phyloP scores from a whole-genome alignment of 192 early-diverging fungal genomes.

The Lunasporangiospora selenospora region DNA sequence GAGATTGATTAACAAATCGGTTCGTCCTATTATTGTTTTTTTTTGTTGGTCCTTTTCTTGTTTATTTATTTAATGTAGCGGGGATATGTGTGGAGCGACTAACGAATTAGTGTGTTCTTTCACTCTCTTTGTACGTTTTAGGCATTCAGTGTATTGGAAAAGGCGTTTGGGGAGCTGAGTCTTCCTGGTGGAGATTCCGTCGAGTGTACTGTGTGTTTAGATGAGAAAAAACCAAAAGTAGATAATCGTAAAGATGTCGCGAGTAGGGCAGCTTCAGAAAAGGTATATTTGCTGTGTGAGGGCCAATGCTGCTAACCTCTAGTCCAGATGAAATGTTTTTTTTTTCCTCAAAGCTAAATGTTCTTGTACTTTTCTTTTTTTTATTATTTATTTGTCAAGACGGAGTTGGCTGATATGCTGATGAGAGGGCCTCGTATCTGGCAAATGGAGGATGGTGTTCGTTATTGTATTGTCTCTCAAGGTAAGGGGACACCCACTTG shows the following conservation, averaged over 20 bases:
- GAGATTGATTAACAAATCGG: conserved; percentile 13
- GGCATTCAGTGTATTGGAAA: conserved; percentile 1
- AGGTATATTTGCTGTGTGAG: too few species aligned
- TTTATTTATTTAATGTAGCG: background rate
- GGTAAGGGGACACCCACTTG: conserved; percentile 2
- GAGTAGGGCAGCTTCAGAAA: conserved; percentile 18
- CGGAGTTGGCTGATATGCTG: conserved; percentile 2
- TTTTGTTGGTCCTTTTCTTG: background rate
- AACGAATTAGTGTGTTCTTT: too few species aligned
- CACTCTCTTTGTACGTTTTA: background rate
- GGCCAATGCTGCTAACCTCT: too few species aligned
- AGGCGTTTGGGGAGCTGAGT: conserved; percentile 9
- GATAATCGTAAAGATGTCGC: conserved; percentile 1
- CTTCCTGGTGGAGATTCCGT: conserved; percentile 2
- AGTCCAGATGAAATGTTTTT: too few species aligned
- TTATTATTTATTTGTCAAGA: background rate
- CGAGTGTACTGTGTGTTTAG: conserved; percentile 12
- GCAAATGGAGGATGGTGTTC: background rate
- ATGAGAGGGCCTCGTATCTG: conserved; percentile 4
- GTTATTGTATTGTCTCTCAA: conserved; percentile 17
- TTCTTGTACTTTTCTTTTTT: background rate
- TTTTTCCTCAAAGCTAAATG: background rate
- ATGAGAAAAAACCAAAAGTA: background rate
- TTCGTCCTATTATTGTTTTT: background rate
- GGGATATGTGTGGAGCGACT: too few species aligned